phyloP scores from a whole-genome alignment of 805 yeast genomes.

The Saturnispora sanitii region DNA sequence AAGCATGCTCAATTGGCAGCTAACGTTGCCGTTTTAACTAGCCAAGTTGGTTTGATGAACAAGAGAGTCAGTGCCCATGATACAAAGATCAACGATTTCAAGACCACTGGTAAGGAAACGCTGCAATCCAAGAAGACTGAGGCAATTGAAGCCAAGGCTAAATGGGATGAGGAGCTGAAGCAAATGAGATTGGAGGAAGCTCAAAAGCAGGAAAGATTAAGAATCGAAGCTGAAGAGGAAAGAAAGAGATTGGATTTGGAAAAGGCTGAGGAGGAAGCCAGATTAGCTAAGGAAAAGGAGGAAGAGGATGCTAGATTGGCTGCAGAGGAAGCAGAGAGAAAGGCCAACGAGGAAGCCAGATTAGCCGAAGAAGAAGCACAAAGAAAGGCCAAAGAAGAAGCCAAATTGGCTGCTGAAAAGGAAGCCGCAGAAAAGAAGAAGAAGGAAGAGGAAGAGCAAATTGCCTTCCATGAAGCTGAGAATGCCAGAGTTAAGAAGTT shows the following conservation, averaged over 20 bases:
- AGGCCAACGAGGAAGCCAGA: constrained; percentile 29
- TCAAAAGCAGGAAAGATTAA: constrained; percentile 35
- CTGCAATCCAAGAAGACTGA: constrained; percentile 29
- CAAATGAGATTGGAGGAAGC: constrained; percentile 36
- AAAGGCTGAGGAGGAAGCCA: constrained; percentile 27
- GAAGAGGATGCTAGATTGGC: constrained; percentile 21
- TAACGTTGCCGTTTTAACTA: constrained; percentile 30
- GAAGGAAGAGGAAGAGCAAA: constrained; percentile 28
- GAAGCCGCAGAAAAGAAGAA: constrained; percentile 27
- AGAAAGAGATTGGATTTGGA: constrained; percentile 34
- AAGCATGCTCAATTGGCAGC: constrained; percentile 30
- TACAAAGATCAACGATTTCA: constrained; percentile 32
- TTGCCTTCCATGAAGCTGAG: constrained; percentile 30
- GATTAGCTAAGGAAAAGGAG: constrained; percentile 22
- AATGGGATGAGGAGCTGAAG: constrained; percentile 39
- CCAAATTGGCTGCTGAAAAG: constrained; percentile 23
- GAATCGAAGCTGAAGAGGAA: constrained; percentile 31
- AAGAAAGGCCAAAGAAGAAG: constrained; percentile 23
- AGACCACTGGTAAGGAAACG: constrained; percentile 29
- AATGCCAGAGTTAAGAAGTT: constrained; percentile 32
- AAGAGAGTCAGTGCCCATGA: constrained; percentile 36
- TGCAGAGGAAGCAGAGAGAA: too few species aligned
- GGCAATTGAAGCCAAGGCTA: constrained; percentile 32
- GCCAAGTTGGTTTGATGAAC: constrained; percentile 36
- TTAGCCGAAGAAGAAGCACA: constrained; percentile 27